A percentile compares a stretch with the other conserved stretches of the same genome.
These are phyloP conservation scores for Westerdykella aurantiaca DNA, from an alignment of 2,329 filamentous ascomycete genomes.

Conservation along the genomic window DNA sequence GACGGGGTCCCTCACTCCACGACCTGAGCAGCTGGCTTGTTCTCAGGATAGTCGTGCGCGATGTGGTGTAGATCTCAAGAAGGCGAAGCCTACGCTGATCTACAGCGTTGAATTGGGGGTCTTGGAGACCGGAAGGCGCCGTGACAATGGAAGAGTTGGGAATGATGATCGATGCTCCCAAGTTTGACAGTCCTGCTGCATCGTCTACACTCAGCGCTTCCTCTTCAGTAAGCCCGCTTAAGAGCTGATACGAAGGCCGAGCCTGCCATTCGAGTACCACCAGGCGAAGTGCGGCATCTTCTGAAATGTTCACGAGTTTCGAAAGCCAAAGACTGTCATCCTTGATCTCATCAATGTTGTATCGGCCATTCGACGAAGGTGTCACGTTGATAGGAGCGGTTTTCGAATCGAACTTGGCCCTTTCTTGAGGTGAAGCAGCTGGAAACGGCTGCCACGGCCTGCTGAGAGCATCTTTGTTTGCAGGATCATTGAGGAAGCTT, in stretches of 20 bases:
- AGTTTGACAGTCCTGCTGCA: slow-evolving; percentile 61
- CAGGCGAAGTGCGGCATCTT: slow-evolving; percentile 74
- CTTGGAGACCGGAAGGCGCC: slow-evolving; percentile 16
- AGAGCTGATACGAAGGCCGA: slow-evolving; percentile 66
- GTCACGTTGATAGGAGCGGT: slow-evolving; percentile 82
- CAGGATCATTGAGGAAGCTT: slow-evolving; percentile 65
- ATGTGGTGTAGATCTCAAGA: slow-evolving; percentile 64
- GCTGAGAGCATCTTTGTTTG: slow-evolving; percentile 62
- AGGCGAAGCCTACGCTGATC: slow-evolving; percentile 62
- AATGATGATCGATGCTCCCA: slow-evolving; percentile 47
- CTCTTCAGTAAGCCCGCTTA: slow-evolving; percentile 67
- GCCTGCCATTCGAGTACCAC: slow-evolving; percentile 79
- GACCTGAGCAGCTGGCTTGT: slow-evolving; percentile 34
- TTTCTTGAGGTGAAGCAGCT: slow-evolving; percentile 56
- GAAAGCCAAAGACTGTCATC: slow-evolving; percentile 82
- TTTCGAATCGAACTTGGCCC: slow-evolving; percentile 71
- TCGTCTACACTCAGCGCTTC: slow-evolving; percentile 71
- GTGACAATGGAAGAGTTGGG: slow-evolving; percentile 41
- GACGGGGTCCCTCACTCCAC: slow-evolving; percentile 24
- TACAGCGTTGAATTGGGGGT: slow-evolving; percentile 55
- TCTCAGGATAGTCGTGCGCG: slow-evolving; percentile 53
- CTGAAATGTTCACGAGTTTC: slow-evolving; percentile 68
- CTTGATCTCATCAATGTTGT: slow-evolving; percentile 74
- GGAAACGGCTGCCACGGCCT: slow-evolving; percentile 64
- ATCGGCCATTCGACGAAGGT: slow-evolving; percentile 59